Evolutionary conservation across 176 grass and related monocot species (phyloP).

Genomic region (Triticum timopheevii): DNA sequence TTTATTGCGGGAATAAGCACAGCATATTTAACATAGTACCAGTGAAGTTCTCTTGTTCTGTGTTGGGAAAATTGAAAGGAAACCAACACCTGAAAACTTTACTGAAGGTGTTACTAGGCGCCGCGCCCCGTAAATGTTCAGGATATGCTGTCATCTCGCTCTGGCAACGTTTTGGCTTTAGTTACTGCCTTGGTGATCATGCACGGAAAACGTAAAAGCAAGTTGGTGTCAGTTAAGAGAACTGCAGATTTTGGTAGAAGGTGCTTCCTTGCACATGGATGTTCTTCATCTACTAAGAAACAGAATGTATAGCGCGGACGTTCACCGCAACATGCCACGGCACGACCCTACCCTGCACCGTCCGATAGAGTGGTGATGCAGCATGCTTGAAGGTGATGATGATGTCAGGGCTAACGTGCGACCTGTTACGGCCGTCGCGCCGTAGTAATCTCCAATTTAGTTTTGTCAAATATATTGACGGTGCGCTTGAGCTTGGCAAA

Average conservation of each 20-base stretch:
- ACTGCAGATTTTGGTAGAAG: neutral
- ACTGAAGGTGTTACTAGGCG: neutral
- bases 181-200: neutral
- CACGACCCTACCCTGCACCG: too few species aligned
- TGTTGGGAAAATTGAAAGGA: neutral
- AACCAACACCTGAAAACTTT: neutral
- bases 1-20: too few species aligned
- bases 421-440: too few species aligned
- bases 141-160: neutral
- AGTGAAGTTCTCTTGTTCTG: neutral
- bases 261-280: neutral
- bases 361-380: neutral
- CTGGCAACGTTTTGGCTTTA: neutral
- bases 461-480: neutral
- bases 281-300: constrained; percentile 13
- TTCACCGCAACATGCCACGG: too few species aligned
- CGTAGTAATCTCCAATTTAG: too few species aligned
- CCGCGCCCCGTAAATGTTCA: constrained; percentile 21
- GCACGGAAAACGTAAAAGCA: neutral
- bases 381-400: neutral
- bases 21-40: neutral
- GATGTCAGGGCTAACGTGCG: neutral
- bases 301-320: neutral
- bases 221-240: neutral
- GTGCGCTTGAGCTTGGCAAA: neutral